Base-by-base conservation (phyloP, 2,329 filamentous ascomycete species). In the Fusarium sp. region DNA sequence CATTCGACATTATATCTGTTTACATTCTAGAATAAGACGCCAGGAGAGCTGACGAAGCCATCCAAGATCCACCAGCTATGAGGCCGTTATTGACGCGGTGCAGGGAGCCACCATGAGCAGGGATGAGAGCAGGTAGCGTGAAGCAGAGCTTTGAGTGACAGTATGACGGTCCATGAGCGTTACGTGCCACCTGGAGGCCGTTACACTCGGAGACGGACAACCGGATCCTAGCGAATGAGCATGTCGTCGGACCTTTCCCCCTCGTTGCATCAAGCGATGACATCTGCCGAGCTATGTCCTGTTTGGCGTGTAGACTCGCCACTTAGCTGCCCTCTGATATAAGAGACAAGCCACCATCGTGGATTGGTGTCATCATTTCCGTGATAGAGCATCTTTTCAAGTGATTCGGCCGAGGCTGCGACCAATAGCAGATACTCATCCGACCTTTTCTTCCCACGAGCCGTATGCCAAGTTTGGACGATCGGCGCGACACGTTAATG, bases 401-500 rank as follows among this genome's bases (percentile, higher is more conserved):
- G 61, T 32, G 44, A 17, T 61, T 49, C 17, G 51, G 48, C 55
- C 61, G 61, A 65, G 8, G 37, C 10, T 3, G 29, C 44, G 6
- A 2, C 61, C 56, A 64, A 62, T 64, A 9, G 44, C 11, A 2
- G 32, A 19, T 3, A 0, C 3, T 11, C 51, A 55, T 41, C 45
- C 44, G 9, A 19, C 6, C n/a, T 23, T 14, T 37, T 36, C 31
- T 38, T n/a, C 9, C 9, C 21, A 36, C 13, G n/a, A 19, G 19
- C 10, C 31, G 27, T 13, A 14, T 33, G 31, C 31, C 31, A 33
- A 33, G 31, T 33, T n/a, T 14, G 31, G 23, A 11, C 21, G 57
- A 64, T 64, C 45, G 35, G 35, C 54, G 10, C 17, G 35, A 46
- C 49, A 19, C 25, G 15, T 58, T 49, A 25, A 64, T 62, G 61